Evolutionary conservation across 345 rosid species (phyloP), one percentile per base, ranked within the genome.

Genomic region (Boechera divaricarpa): DNA sequence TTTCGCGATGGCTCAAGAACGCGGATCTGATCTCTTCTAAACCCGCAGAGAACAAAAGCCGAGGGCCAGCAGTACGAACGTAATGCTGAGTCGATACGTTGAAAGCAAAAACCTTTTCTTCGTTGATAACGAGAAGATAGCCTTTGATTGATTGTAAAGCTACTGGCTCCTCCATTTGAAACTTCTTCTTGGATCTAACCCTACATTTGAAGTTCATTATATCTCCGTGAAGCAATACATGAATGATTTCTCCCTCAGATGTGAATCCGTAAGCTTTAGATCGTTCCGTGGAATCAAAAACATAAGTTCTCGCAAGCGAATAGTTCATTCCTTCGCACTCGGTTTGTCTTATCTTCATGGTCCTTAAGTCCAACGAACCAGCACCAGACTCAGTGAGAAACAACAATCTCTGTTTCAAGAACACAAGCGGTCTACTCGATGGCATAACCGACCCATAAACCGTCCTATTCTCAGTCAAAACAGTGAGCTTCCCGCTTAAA

Each of bases 211-310:
- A 94, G 85, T 94, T 94, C 88, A 87, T 82, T 9, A 89, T 77
- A 83, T 94, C 98, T 26, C 98, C 98, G 11, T 90, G 84, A 64
- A 94, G 82, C 73, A 88, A 36, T 0, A 92, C 86, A 38, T 94
- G 95, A 78, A 92, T 88, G 76, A 92, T 69, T 67, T 92, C 92
- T 5, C 98, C 97, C 3, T 88, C 97, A 0, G 87, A 85, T n/a
- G 98, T 92, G 62, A 82, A 88, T 9, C 98, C 98, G 59, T 90
- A 94, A 0, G 98, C 98, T 79, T 94, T 94, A 55, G 98, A 90
- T 82, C 98, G 81, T 61, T 92, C 96, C 0, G 90, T 81, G 9
- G 89, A 85, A 69, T 90, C 97, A 10, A 94, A 92, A 39, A 85
- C 90, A 63, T 92, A 92, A 49, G 73, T 85, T 70, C 81, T 77